These are phyloP conservation scores for Backusella sp. DNA, from an alignment of 192 early-diverging fungal species.

Conservation along the genomic window DNA sequence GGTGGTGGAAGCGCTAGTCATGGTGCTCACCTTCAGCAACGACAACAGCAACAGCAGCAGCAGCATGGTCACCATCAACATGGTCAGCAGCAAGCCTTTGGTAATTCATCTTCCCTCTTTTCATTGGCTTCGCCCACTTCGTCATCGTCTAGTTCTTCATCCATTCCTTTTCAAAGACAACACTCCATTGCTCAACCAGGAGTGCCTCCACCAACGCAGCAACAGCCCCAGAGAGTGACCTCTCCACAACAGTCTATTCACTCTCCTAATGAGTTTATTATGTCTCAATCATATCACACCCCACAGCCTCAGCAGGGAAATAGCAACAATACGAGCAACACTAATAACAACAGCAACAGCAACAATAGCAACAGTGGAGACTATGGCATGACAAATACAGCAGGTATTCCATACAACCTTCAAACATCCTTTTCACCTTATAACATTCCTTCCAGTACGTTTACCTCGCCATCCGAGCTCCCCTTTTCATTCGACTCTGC, in stretches of 20 bases:
- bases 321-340: background rate
- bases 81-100: background rate
- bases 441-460: slow-evolving; percentile 5
- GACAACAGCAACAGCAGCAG: background rate
- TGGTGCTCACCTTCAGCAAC: slow-evolving; percentile 1
- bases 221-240: background rate
- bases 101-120: slow-evolving; percentile 8
- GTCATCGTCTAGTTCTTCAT: slow-evolving; percentile 8
- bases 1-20: background rate
- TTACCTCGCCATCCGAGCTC: slow-evolving; percentile 1
- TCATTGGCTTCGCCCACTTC: slow-evolving; percentile 18
- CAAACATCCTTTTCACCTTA: slow-evolving; percentile 20
- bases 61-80: background rate
- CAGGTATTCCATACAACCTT: slow-evolving; percentile 1
- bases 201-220: background rate
- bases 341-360: background rate
- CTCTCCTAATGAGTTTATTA: slow-evolving; percentile 6
- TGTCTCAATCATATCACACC: slow-evolving; percentile 8
- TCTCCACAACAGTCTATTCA: slow-evolving; percentile 17
- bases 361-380: background rate
- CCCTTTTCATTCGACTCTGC: slow-evolving; percentile 10
- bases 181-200: background rate
- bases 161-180: slow-evolving; percentile 12
- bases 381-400: background rate
- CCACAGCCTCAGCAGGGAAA: slow-evolving; percentile 3